Base-by-base conservation (phyloP, 176 grass and related monocot genomes). In the Carex scoparia region DNA sequence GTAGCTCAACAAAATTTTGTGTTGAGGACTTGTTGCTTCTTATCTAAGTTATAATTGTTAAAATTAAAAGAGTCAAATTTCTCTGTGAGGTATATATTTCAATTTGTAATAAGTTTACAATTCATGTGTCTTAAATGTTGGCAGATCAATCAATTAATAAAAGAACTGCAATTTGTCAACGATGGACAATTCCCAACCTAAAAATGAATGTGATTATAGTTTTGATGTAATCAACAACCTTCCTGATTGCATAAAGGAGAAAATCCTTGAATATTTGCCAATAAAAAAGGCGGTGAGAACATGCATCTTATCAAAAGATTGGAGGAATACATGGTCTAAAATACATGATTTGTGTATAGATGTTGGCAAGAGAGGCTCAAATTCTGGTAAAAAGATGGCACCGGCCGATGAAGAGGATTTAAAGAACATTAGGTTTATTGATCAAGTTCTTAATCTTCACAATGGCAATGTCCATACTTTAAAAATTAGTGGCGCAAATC, bases 401-500 rank as follows among this genome's bases (percentile, higher is more conserved):
- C 9, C 23, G 1, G 0, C 7, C 7, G 8, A 44, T 74, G 38
- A 38, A 77, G 73, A 78, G 44, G 40, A 77, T 23, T n/a, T 44
- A 48, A 74, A n/a, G 42, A 13, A 1, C 2, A 54, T 28, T 77
- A 28, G 14, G 30, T 54, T 31, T 7, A 30, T 77, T 54, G 42
- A 77, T 77, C 18, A 77, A 53, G 27, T 77, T 77, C 49, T 77
- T 32, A 57, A 60, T 16, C 76, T 79, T 37, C 76, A 79, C 16
- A 60, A 32, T 54, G 49, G 76, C 49, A 32, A 53, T 57, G 56
- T 79, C 2, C 27, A 6, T 5, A 60, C 10, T 8, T 79, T 79
- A 16, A 18, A 60, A 15, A 40, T 57, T 37, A 14, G 14, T 0
- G 11, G 48, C 15, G 30, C 5, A 0, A 33, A 23, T 16, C 3